Conservation (phyloP, 2,329 filamentous ascomycete species). For the Penicillium sp. region DNA sequence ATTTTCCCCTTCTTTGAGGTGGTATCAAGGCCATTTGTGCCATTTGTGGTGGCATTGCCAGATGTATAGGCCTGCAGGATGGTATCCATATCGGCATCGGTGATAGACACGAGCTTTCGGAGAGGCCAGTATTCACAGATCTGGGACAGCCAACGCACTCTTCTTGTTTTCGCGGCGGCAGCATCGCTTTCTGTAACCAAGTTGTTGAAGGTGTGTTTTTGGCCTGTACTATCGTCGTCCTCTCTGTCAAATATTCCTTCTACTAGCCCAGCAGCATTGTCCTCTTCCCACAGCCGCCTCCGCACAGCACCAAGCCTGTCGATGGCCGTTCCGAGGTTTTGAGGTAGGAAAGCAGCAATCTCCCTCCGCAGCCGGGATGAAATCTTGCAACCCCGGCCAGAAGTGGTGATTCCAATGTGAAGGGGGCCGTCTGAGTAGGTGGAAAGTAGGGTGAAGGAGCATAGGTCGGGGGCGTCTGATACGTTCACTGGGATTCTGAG, state of each 20-base stretch:
- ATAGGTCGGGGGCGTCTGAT: slow-evolving; percentile 78
- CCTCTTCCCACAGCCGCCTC: slow-evolving; percentile 70
- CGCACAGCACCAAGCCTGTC: slow-evolving; percentile 72
- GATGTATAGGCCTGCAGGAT: slow-evolving; percentile 70
- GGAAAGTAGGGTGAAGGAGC: slow-evolving; percentile 84
- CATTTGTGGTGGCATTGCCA: slow-evolving; percentile 24
- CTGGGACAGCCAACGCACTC: slow-evolving; percentile 90
- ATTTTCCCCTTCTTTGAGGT: slow-evolving; percentile 61
- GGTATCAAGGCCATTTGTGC: slow-evolving; percentile 9
- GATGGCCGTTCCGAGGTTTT: slow-evolving; percentile 72
- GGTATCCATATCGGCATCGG: slow-evolving; percentile 71
- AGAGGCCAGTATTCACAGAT: slow-evolving; percentile 99
- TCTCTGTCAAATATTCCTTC: slow-evolving; percentile 46
- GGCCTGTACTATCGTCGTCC: slow-evolving; percentile 51
- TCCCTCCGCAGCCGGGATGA: slow-evolving; percentile 86
- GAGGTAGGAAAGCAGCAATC: slow-evolving; percentile 75
- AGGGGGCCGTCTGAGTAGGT: slow-evolving; percentile 87
- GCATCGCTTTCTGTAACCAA: slow-evolving; percentile 71
- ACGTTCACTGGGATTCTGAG: slow-evolving; percentile 91
- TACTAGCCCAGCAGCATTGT: slow-evolving; percentile 53
- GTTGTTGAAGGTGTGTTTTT: slow-evolving; percentile 79
- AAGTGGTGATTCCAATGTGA: slow-evolving; percentile 93
- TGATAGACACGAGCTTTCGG: slow-evolving; percentile 72
- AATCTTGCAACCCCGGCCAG: slow-evolving; percentile 89
- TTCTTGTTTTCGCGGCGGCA: slow-evolving; percentile 70